Conservation (phyloP, 169 alveolate genomes). For the Perkinsus olseni region DNA sequence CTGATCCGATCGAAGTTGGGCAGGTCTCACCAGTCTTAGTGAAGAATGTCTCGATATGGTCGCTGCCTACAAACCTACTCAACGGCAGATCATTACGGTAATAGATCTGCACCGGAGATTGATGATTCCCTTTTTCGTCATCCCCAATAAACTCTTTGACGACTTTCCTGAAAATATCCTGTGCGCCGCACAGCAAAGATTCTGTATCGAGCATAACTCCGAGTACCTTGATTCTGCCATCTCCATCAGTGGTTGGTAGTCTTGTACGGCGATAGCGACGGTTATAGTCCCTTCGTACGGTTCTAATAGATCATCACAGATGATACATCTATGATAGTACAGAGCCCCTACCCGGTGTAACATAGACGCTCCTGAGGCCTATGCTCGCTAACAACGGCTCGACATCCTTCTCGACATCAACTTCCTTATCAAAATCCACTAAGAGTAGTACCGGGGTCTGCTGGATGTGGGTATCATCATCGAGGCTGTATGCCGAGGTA, state of each 20-base stretch:
- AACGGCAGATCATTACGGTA: neutral
- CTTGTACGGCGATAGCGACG: neutral
- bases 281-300: neutral
- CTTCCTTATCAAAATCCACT: neutral
- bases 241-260: neutral
- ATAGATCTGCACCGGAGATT: neutral
- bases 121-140: neutral
- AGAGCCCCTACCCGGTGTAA: neutral
- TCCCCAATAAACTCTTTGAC: neutral
- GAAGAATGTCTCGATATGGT: neutral
- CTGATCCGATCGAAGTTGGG: no score
- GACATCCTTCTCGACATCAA: neutral
- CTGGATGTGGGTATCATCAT: neutral
- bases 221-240: neutral
- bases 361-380: neutral
- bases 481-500: neutral
- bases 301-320: neutral
- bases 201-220: no score
- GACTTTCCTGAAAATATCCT: neutral
- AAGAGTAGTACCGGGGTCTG: neutral
- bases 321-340: neutral
- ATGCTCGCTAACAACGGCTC: neutral
- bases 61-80: neutral
- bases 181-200: no score
- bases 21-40: neutral